Base-by-base conservation (phyloP, 306 rosid species). In the Senna tora region DNA sequence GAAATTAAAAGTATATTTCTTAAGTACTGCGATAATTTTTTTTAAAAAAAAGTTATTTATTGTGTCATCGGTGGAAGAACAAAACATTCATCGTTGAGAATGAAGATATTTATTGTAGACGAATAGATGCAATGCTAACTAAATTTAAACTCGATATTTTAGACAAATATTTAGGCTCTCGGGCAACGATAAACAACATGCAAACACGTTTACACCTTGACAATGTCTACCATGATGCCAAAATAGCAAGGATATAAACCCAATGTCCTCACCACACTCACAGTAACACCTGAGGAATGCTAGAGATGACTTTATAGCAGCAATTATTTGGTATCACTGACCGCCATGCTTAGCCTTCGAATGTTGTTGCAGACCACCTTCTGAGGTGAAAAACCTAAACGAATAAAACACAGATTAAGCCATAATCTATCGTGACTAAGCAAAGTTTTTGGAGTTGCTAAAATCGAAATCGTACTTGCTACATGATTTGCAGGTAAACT, bases 321-420 rank as follows among this genome's bases (percentile, higher is more conserved):
- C 13, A 33, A n/a, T n/a, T 59, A n/a, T 39, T 33, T 8, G 20
- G 58, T 12, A 67, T 59, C 78, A 80, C 60, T 62, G 59, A 42
- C 55, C 82, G 36, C 82, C 74, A 50, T 87, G 91, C 82, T 93
- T 90, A 0, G 87, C 91, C 79, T 87, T 87, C 2, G 79, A 71
- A 79, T 86, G 94, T 7, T 92, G 87, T 73, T 77, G 80, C 16
- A 84, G 84, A 1, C 91, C 96, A 42, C 4, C 70, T 42, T 84
- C 93, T 0, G 85, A 76, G 20, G 25, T 62, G 5, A 87, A 87
- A 20, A 80, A 1, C 88, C 97, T 91, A 47, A 17, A 50, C 5
- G 53, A 21, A 21, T 10, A 10, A 25, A 32, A 4, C 1, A 39
- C 30, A 50, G 2, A 33, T 4, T 22, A 3, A 2, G 21, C 7